These are phyloP conservation scores for Pestalotiopsis sp. DNA, from an alignment of 2,329 filamentous ascomycete species.

Conservation along the genomic window DNA sequence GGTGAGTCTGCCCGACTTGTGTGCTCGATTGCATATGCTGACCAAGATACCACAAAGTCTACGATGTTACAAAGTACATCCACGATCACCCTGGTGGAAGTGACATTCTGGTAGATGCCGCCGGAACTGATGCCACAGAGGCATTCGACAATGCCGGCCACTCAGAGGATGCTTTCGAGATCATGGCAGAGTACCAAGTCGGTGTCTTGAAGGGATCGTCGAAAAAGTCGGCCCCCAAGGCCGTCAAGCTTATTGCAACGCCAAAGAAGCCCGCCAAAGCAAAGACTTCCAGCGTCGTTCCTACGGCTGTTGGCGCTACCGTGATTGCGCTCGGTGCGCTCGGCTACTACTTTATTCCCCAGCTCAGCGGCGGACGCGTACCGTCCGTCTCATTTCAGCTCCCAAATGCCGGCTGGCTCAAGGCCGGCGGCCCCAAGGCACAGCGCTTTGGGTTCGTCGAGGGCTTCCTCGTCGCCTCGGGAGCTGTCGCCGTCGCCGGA, in stretches of 20 bases:
- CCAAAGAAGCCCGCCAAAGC: conserved; percentile 14
- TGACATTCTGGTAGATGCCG: conserved; percentile 77
- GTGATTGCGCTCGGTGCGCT: conserved; percentile 21
- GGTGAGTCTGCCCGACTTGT: conserved; percentile 35
- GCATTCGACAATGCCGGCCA: conserved; percentile 86
- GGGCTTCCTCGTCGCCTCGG: conserved; percentile 39
- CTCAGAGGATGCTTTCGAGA: conserved; percentile 61
- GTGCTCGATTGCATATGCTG: neutral
- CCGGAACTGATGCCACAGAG: conserved; percentile 76
- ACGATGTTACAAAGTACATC: conserved; percentile 60
- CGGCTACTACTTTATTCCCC: conserved; percentile 23
- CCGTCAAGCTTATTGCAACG: conserved; percentile 26
- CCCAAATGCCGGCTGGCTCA: neutral
- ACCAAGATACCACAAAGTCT: conserved; percentile 43
- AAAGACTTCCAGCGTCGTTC: conserved; percentile 8
- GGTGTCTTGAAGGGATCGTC: conserved; percentile 39
- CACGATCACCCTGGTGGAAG: conserved; percentile 72
- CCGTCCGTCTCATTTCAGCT: conserved; percentile 3
- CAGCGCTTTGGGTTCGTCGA: conserved; percentile 37
- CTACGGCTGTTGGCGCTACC: conserved; percentile 13
- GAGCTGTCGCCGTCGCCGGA: conserved; percentile 34
- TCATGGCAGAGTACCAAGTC: conserved; percentile 40
- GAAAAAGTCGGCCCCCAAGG: conserved; percentile 23
- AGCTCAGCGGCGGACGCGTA: conserved; percentile 15
- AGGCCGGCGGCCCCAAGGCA: conserved; percentile 12